Evolutionary conservation across 208 protist species (phyloP).

Genomic region (Leishmania major): DNA sequence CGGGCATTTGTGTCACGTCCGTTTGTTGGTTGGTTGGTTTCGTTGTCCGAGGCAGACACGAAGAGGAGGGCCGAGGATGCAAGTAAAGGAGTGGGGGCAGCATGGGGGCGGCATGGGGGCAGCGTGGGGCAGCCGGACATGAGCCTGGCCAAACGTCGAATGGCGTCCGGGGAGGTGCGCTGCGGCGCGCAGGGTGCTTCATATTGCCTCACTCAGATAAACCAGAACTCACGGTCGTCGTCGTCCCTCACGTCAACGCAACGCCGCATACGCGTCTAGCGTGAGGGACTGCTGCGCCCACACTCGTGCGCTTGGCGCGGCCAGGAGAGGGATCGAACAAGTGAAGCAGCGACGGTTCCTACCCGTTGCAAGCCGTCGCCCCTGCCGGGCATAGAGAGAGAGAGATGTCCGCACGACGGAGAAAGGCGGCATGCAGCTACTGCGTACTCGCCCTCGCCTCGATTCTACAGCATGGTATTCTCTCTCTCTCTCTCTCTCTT

Average conservation of each 20-base stretch:
- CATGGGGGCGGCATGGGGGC: too few relatives aligned
- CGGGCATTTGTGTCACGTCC: background rate
- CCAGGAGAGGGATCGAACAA: background rate
- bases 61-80: background rate
- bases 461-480: background rate
- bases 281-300: background rate
- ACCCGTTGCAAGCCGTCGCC: background rate
- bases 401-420: background rate
- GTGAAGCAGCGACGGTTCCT: background rate
- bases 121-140: background rate
- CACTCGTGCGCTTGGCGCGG: background rate
- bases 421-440: background rate
- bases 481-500: background rate
- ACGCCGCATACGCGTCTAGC: background rate
- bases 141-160: background rate
- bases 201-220: background rate
- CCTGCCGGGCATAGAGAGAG: background rate
- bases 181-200: background rate
- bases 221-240: background rate
- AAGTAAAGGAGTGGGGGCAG: background rate
- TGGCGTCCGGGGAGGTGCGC: background rate
- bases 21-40: background rate
- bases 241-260: background rate
- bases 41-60: background rate
- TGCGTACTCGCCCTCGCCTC: background rate